A percentile compares a stretch with the other conserved stretches of the same genome.
phyloP scores from a whole-genome alignment of 768 basidiomycete genomes.

The Naganishia vaughanmartiniae region DNA sequence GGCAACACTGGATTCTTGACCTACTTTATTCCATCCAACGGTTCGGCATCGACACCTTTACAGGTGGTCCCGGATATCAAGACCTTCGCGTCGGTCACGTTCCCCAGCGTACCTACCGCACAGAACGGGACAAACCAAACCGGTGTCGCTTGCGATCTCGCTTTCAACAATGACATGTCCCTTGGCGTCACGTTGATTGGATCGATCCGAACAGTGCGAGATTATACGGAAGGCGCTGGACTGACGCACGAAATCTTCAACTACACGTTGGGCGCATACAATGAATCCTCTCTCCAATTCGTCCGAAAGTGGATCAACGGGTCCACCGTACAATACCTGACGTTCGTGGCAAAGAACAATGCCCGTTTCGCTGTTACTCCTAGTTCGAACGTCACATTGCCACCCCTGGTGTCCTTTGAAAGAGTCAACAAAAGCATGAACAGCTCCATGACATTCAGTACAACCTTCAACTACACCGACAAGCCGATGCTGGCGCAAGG shows the following conservation, averaged over 20 bases:
- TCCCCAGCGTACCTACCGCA: background rate
- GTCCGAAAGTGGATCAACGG: constrained; percentile 56
- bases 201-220: constrained; percentile 55
- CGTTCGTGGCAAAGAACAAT: constrained; percentile 49
- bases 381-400: constrained; percentile 48
- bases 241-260: constrained; percentile 55
- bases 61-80: constrained; percentile 42
- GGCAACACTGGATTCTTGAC: constrained; percentile 56
- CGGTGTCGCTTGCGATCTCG: constrained; percentile 54
- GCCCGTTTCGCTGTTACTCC: constrained; percentile 52
- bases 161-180: constrained; percentile 51
- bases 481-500: constrained; percentile 51
- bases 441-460: constrained; percentile 42
- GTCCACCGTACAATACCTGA: constrained; percentile 48
- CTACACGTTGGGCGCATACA: constrained; percentile 54
- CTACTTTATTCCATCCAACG: constrained; percentile 54
- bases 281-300: constrained; percentile 52
- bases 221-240: constrained; percentile 55
- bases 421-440: constrained; percentile 39
- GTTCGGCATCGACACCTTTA: constrained; percentile 29
- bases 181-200: constrained; percentile 56
- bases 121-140: constrained; percentile 47
- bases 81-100: constrained; percentile 39
- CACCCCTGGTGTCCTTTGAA: constrained; percentile 53
- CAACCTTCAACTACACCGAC: constrained; percentile 54